Conservation (phyloP, 495 filamentous ascomycete genomes). For the Xylaria venustula region DNA sequence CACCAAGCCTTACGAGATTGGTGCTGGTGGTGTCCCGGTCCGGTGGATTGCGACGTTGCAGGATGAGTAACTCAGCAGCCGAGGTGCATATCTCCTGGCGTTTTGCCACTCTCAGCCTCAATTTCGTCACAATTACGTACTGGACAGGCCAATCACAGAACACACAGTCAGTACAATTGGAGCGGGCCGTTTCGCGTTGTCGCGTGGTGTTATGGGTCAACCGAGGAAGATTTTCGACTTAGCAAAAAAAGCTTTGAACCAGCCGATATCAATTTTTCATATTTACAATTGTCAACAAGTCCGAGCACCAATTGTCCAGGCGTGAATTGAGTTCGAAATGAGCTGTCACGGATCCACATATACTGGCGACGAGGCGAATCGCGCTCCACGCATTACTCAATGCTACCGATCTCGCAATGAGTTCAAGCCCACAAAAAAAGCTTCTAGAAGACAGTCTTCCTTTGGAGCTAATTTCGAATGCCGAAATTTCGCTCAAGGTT, state of each 20-base stretch:
- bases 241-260: too few species aligned
- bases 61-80: slow-evolving; percentile 3
- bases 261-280: not conserved
- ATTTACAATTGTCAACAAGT: not conserved
- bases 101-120: not conserved
- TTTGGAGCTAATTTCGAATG: not conserved
- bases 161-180: not conserved
- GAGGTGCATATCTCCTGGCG: not conserved
- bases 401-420: slow-evolving; percentile 1
- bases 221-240: not conserved
- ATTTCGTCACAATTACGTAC: slow-evolving; percentile 5
- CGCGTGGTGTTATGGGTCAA: not conserved
- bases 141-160: not conserved
- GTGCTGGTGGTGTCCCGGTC: slow-evolving; percentile 49
- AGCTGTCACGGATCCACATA: not conserved
- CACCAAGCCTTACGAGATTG: slow-evolving; percentile 51
- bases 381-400: not conserved
- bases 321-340: not conserved
- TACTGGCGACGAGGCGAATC: not conserved
- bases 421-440: not conserved
- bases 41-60: slow-evolving; percentile 45
- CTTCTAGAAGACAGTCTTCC: not conserved
- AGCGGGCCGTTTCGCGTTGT: not conserved
- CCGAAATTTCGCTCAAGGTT: not conserved
- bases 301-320: too few species aligned